phyloP scores from a whole-genome alignment of 371 early-diverging fungal species.

The Phascolomyces articulosus region DNA sequence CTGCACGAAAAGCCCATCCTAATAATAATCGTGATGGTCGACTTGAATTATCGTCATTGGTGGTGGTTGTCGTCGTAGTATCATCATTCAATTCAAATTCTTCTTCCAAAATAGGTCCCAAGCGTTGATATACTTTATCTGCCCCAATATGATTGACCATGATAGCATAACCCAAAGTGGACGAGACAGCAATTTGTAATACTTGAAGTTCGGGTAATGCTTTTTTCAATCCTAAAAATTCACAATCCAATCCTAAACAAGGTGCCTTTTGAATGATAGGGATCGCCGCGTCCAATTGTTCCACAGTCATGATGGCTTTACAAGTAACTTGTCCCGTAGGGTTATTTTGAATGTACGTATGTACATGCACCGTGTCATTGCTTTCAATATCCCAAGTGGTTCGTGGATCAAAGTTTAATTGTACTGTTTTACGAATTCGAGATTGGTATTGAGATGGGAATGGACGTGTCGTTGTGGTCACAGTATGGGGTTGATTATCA shows the following conservation, averaged over 20 bases:
- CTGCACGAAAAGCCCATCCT: constrained; percentile 45
- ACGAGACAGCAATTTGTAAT: constrained; percentile 43
- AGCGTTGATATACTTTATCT: constrained; percentile 20
- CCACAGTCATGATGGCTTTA: constrained; percentile 28
- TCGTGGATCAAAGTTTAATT: constrained; percentile 15
- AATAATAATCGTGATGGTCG: constrained; percentile 18
- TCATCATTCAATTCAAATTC: too few species aligned
- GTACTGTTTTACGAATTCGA: constrained; percentile 14
- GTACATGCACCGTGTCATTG: constrained; percentile 10
- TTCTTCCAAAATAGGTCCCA: constrained; percentile 22
- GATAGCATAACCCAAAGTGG: constrained; percentile 41
- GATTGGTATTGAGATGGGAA: not conserved
- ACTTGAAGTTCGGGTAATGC: constrained; percentile 37
- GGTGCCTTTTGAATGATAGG: constrained; percentile 11
- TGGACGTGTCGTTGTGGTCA: not conserved
- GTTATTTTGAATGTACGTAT: not conserved
- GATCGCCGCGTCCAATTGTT: constrained; percentile 24
- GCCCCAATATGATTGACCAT: constrained; percentile 42
- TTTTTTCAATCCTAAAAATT: constrained; percentile 37
- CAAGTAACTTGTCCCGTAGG: not conserved
- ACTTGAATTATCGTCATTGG: too few species aligned
- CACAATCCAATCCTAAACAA: constrained; percentile 43
- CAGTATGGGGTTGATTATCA: not conserved
- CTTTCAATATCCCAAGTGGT: constrained; percentile 29
- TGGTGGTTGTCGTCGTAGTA: too few species aligned